Evolutionary conservation across 805 yeast genomes (phyloP).

Genomic region (Suhomyces xylopsoci): DNA sequence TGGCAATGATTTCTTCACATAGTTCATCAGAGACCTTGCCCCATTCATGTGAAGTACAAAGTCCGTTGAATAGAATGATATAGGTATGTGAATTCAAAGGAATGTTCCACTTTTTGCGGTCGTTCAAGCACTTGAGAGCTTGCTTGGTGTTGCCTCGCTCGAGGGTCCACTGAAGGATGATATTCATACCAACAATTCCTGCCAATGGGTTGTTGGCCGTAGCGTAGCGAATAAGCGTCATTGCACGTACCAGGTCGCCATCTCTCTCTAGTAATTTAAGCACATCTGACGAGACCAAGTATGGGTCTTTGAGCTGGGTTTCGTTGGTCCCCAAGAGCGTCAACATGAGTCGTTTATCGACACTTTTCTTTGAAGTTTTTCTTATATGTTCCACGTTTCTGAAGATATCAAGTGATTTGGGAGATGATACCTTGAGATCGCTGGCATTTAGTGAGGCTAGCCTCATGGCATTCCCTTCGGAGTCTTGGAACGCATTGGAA

Average conservation of each 20-base stretch:
- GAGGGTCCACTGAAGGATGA: conserved; percentile 51
- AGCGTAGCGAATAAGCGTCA: conserved; percentile 48
- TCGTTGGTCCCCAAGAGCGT: conserved; percentile 51
- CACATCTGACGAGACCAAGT: conserved; percentile 52
- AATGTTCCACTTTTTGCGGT: conserved; percentile 62
- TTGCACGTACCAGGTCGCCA: conserved; percentile 50
- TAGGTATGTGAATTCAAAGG: conserved; percentile 47
- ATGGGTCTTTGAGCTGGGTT: conserved; percentile 56
- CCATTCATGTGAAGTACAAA: conserved; percentile 32
- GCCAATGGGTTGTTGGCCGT: conserved; percentile 13
- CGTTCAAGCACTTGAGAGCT: conserved; percentile 49
- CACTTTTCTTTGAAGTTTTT: conserved; percentile 19
- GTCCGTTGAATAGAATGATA: conserved; percentile 34
- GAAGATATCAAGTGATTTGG: conserved; percentile 24
- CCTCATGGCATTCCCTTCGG: conserved; percentile 22
- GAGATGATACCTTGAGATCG: conserved; percentile 21
- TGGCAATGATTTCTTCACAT: conserved; percentile 18
- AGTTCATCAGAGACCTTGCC: conserved; percentile 23
- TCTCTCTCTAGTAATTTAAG: conserved; percentile 48
- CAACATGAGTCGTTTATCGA: conserved; percentile 47
- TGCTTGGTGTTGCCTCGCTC: conserved; percentile 40
- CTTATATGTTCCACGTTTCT: conserved; percentile 26
- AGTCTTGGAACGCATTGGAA: conserved; percentile 17
- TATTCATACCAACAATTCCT: conserved; percentile 54
- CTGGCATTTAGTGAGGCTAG: conserved; percentile 20